phyloP scores from a whole-genome alignment of 108 stramenopile genomes.

The Nitzschia putrida region DNA sequence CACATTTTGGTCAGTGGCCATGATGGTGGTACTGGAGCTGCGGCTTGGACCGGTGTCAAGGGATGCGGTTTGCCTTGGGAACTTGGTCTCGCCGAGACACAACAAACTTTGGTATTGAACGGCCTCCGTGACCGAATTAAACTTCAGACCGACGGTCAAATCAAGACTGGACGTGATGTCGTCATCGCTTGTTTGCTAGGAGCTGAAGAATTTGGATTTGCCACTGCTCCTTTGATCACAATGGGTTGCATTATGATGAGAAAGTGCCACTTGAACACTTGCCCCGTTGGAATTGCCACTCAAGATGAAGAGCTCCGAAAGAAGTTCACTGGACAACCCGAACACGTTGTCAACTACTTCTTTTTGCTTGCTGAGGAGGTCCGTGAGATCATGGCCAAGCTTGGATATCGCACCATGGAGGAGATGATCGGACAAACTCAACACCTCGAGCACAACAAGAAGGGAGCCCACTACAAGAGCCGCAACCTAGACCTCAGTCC shows the following conservation, averaged over 20 bases:
- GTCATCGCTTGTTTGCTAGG: constrained; percentile 91
- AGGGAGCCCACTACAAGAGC: constrained; percentile 94
- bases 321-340: constrained; percentile 95
- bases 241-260: constrained; percentile 98
- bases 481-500: constrained; percentile 91
- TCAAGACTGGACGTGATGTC: constrained; percentile 94
- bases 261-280: constrained; percentile 97
- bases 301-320: constrained; percentile 95
- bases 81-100: constrained; percentile 94
- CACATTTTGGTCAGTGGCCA: constrained; percentile 92
- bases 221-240: constrained; percentile 91
- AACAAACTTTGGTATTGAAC: constrained; percentile 92
- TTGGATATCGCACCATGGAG: constrained; percentile 93
- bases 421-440: constrained; percentile 97
- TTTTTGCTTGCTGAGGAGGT: constrained; percentile 94
- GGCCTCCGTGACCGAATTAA: constrained; percentile 89
- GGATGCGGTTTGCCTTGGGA: constrained; percentile 95
- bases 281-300: constrained; percentile 95
- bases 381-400: constrained; percentile 92
- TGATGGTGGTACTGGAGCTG: constrained; percentile 96
- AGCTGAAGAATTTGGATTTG: constrained; percentile 93
- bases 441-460: constrained; percentile 86
- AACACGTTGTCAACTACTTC: constrained; percentile 97
- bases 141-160: constrained; percentile 93
- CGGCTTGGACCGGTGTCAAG: constrained; percentile 93